Base-by-base conservation (phyloP, 2,329 filamentous ascomycete species). In the Balansia obtecta region DNA sequence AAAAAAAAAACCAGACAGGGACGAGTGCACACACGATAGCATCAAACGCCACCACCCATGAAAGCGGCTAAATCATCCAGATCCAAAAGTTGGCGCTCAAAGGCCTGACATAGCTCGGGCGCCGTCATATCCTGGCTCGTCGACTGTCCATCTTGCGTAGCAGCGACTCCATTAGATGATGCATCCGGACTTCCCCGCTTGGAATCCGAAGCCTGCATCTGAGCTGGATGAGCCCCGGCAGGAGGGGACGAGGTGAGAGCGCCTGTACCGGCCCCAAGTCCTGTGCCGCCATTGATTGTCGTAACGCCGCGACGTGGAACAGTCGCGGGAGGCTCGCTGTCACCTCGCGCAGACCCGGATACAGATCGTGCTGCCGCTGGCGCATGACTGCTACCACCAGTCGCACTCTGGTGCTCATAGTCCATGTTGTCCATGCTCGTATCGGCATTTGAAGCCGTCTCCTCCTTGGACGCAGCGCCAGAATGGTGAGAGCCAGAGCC, bases 11-110 rank as follows among this genome's bases (percentile, higher is more conserved):
- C n/a, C n/a, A n/a, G 27, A 27, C 8, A 8, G 27, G 27, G 8
- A 7, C 27, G 27, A 27, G 27, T 8, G 27, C 27, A 27, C n/a
- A 27, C 27, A 27, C 27, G 27, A 5, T 27, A 27, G 27, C 27
- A 27, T 52, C 45, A 81, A 54, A 81, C 77, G 53, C 77, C 77
- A 18, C 77, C 77, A 18, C 77, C 77, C 77, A 81, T 81, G 49
- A 81, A 80, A 2, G 77, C 77, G 33, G 77, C 77, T 11, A 81
- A 70, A 57, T 81, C 77, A 53, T 81, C 77, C 7, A 81, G 67
- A 60, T 81, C 77, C 11, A 81, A 66, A 1, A 81, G 68, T 61
- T 81, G 77, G 33, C 76, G 68, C 65, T 81, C 78, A 57, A 81
- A 81, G 0, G 77, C 77, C 13, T 68, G 65, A 58, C 78, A 81